These are phyloP conservation scores for Teratosphaeria destructans DNA, from an alignment of 2,329 filamentous ascomycete species.

Conservation along the genomic window DNA sequence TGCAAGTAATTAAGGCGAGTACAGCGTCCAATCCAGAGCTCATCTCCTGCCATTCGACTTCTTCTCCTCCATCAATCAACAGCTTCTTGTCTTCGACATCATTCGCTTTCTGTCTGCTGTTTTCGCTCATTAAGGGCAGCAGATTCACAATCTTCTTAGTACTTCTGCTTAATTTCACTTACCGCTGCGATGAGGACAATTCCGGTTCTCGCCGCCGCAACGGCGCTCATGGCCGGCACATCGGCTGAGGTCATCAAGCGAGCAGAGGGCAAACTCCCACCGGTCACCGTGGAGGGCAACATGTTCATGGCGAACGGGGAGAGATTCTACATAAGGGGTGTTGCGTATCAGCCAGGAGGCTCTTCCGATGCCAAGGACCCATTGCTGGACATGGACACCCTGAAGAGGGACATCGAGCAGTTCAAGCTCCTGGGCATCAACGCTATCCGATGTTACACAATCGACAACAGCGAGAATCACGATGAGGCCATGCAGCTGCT, in stretches of 20 bases:
- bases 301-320: neutral
- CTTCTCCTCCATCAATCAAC: neutral
- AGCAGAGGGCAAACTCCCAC: slow-evolving; percentile 2
- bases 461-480: slow-evolving; percentile 75
- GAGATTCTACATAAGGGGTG: slow-evolving; percentile 47
- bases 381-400: slow-evolving; percentile 57
- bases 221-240: neutral
- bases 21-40: neutral
- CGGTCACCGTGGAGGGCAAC: slow-evolving; percentile 9
- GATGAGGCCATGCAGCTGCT: slow-evolving; percentile 74
- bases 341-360: slow-evolving; percentile 47
- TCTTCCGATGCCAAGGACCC: slow-evolving; percentile 58
- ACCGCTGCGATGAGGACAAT: neutral
- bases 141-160: neutral
- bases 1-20: neutral
- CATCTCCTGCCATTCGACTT: neutral
- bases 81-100: neutral
- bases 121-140: neutral
- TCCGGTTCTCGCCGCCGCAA: neutral
- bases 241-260: slow-evolving; percentile 4
- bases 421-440: slow-evolving; percentile 75
- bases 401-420: slow-evolving; percentile 66
- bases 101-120: neutral
- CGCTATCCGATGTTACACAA: slow-evolving; percentile 84
- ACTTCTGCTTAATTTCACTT: neutral